Percentiles rank a stretch among this genome's conserved stretches.
Evolutionary conservation across 2,329 filamentous ascomycete genomes (phyloP).

Genomic region (Fusarium sp.): DNA sequence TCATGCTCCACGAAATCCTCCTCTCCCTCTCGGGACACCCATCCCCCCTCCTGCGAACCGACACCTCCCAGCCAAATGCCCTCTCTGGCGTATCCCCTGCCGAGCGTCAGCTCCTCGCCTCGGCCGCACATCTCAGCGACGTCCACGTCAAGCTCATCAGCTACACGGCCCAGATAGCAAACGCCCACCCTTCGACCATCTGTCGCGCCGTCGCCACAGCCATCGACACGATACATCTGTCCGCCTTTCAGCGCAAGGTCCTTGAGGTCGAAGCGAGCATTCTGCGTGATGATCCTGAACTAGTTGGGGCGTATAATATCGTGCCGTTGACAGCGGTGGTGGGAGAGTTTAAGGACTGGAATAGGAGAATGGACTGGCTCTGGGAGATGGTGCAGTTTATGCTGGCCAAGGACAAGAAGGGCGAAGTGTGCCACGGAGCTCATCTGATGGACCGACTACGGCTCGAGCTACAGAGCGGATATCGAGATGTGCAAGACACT

Average conservation of each 20-base stretch:
- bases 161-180: conserved; percentile 74
- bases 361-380: conserved; percentile 85
- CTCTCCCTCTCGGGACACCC: conserved; percentile 95
- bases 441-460: conserved; percentile 82
- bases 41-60: conserved; percentile 81
- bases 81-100: conserved; percentile 74
- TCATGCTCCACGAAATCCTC: conserved; percentile 98
- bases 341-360: conserved; percentile 89
- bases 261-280: conserved; percentile 86
- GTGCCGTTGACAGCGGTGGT: conserved; percentile 90
- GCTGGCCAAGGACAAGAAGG: conserved; percentile 53
- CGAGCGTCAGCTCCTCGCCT: conserved; percentile 83
- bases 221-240: conserved; percentile 80
- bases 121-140: conserved; percentile 81
- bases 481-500: conserved; percentile 84
- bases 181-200: conserved; percentile 81
- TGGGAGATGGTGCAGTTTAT: conserved; percentile 81
- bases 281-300: conserved; percentile 78
- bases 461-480: conserved; percentile 85
- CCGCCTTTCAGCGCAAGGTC: conserved; percentile 84
- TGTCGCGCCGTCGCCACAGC: conserved; percentile 88
- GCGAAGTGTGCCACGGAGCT: conserved; percentile 71
- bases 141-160: conserved; percentile 80
- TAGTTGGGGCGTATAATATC: conserved; percentile 92
- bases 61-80: conserved; percentile 59